These are phyloP conservation scores for Adiantum capillusveneris DNA, from an alignment of 75 land plant genomes.

Conservation along the genomic window DNA sequence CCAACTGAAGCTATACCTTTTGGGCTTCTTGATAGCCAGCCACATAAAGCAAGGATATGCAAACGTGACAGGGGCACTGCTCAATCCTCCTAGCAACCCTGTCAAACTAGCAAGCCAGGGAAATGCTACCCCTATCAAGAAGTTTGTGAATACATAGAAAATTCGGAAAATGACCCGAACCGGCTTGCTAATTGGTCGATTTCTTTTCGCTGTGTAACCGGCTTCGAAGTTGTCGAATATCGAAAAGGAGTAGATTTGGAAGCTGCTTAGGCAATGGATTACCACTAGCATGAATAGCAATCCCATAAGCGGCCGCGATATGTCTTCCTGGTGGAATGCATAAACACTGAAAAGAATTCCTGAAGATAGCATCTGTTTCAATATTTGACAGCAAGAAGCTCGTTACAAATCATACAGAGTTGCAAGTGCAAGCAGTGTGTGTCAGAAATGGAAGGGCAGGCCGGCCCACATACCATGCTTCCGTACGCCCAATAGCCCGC, in stretches of 20 bases:
- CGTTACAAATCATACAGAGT: no score
- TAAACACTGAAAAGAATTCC: constrained; percentile 60
- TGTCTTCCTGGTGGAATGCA: constrained; percentile 38
- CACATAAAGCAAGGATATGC: constrained; percentile 94
- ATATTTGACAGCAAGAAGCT: no score
- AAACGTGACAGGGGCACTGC: constrained; percentile 66
- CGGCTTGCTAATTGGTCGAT: constrained; percentile 52
- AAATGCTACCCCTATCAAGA: constrained; percentile 65
- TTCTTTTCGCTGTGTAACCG: constrained; percentile 32
- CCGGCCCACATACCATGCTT: constrained; percentile 44
- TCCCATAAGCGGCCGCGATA: constrained; percentile 37
- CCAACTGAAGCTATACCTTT: constrained; percentile 50
- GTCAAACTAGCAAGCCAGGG: constrained; percentile 67
- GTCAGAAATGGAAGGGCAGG: background rate
- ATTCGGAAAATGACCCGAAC: constrained; percentile 39
- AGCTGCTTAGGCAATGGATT: constrained; percentile 63
- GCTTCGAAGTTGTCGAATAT: constrained; percentile 74
- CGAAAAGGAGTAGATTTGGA: constrained; percentile 88
- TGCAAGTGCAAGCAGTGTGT: no score
- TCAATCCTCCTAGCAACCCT: constrained; percentile 75
- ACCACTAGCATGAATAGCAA: constrained; percentile 53
- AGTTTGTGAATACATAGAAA: constrained; percentile 32
- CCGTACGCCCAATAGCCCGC: constrained; percentile 95
- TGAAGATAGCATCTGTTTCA: constrained; percentile 53
- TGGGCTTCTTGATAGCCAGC: constrained; percentile 58